A percentile compares a stretch with the other conserved stretches of the same genome.
phyloP scores from a whole-genome alignment of 1,139 yeast species.

The Pichia sp. region DNA sequence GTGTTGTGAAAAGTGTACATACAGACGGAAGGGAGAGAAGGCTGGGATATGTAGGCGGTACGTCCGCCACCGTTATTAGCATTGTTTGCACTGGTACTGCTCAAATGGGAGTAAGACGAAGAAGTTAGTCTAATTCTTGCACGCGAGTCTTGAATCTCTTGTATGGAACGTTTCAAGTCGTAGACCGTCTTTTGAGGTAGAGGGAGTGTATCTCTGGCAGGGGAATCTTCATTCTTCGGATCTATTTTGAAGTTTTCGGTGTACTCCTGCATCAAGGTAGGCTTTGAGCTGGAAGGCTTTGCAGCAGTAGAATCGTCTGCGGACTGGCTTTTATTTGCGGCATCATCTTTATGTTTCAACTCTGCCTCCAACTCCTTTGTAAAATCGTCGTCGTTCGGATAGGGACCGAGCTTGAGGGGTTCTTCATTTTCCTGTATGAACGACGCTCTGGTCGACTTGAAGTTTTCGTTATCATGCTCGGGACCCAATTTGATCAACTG shows the following conservation, averaged over 20 bases:
- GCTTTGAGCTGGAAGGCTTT: constrained; percentile 21
- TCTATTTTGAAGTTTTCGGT: constrained; percentile 46
- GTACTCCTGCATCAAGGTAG: constrained; percentile 46
- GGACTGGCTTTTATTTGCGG: constrained; percentile 35
- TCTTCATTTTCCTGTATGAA: constrained; percentile 51
- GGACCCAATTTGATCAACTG: constrained; percentile 27
- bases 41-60: constrained; percentile 40
- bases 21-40: constrained; percentile 89
- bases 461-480: constrained; percentile 20
- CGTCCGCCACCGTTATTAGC: neutral
- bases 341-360: constrained; percentile 62
- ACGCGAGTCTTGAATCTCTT: constrained; percentile 77
- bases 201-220: constrained; percentile 71
- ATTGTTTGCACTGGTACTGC: constrained; percentile 2
- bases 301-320: constrained; percentile 15
- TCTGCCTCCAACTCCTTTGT: constrained; percentile 81
- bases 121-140: constrained; percentile 62
- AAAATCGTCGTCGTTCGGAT: constrained; percentile 84
- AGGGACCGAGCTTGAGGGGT: constrained; percentile 73
- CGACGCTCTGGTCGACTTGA: constrained; percentile 15
- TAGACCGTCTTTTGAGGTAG: constrained; percentile 76
- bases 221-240: constrained; percentile 54
- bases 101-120: constrained; percentile 28
- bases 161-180: constrained; percentile 75
- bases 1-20: constrained; percentile 98